Conservation (phyloP, 305 asterid species). For the Solanum chacoense region DNA sequence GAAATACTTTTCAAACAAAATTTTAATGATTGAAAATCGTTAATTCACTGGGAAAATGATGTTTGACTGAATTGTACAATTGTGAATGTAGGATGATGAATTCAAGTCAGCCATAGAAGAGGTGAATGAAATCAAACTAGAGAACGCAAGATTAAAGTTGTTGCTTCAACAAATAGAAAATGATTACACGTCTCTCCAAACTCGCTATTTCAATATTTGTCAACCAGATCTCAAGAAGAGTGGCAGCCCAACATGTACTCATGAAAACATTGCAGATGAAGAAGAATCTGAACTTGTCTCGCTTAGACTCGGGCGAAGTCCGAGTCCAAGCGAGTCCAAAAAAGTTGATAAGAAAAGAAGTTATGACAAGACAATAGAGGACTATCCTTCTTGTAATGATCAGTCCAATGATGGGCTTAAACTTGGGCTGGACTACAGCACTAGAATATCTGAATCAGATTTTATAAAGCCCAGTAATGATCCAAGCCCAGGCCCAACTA, state of each 20-base stretch:
- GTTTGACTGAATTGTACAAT: background rate
- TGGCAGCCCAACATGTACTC: background rate
- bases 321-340: constrained; percentile 11
- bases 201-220: constrained; percentile 18
- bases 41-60: background rate
- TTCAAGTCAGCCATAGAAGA: constrained; percentile 33
- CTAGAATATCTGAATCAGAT: background rate
- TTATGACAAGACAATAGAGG: background rate
- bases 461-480: background rate
- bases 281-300: constrained; percentile 51
- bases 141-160: constrained; percentile 47
- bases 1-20: background rate
- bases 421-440: constrained; percentile 24
- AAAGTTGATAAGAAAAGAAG: constrained; percentile 11
- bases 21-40: background rate
- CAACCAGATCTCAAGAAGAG: constrained; percentile 14
- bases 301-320: constrained; percentile 59
- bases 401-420: constrained; percentile 21
- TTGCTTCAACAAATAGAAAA: constrained; percentile 40
- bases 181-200: constrained; percentile 51
- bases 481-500: constrained; percentile 12
- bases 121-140: constrained; percentile 51
- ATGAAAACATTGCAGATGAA: background rate
- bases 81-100: constrained; percentile 27
- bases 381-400: background rate